Base-by-base conservation (phyloP, 768 basidiomycete genomes). In the Leccinum longicurvipes region DNA sequence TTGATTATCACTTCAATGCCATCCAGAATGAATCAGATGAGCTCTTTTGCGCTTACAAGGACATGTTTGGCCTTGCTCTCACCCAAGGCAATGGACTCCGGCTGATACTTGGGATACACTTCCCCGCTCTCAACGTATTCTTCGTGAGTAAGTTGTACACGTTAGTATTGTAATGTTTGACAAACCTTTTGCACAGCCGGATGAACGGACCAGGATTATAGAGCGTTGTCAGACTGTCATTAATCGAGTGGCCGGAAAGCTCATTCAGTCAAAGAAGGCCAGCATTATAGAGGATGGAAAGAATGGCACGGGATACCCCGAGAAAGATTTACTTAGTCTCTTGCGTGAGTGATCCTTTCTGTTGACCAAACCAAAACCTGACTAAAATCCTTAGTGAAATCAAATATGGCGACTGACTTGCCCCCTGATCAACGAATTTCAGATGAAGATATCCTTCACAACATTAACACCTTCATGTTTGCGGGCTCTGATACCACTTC, bases 401-500 rank as follows among this genome's bases (percentile, higher is more conserved):
- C 92, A 3, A 96, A 95, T 68, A 65, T 83, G 56, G 83, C 90
- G 2, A 80, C 76, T 0, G 89, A 93, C 57, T 74, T 91, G 15
- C 78, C 84, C 29, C 75, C 76, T 0, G 84, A 87, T 48, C 83
- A 87, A 59, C 82, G 86, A 32, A 85, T 96, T 60, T 88, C 92
- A 0, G 94, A 97, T 65, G 84, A 88, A 28, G 94, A 96, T 63
- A 86, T 95, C 50, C 77, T 93, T 11, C 77, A 91, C 64, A 93
- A 85, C 56, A 85, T 95, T 70, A 91, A 89, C 62, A 93, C 92
- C 0, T 89, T 95, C 69, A 84, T 93, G 79, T 92, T 93, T 67
- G 91, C 89, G 21, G 93, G 93, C 4, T 91, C 93, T 12, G 92
- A 95, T 64, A 91, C 92, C 1, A 87, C 87, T 11, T 89, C 89